Conservation (phyloP, 306 rosid genomes). For the Vigna nakashimae region DNA sequence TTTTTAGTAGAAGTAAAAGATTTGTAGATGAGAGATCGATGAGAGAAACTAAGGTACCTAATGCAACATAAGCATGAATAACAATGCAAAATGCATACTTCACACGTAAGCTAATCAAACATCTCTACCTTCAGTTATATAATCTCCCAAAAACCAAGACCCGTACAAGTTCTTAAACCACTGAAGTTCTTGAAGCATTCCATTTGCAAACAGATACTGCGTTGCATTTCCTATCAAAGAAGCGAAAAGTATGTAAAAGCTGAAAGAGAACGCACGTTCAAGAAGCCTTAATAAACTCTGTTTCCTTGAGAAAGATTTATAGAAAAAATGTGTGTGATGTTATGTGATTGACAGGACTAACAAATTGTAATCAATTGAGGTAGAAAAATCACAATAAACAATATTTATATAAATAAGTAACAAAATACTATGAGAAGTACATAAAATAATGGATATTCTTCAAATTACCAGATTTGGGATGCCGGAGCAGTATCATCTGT, state of each 20-base stretch:
- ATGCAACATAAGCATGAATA: slow-evolving; percentile 20
- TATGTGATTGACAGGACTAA: not conserved
- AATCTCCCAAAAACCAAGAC: slow-evolving; percentile 96
- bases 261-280: not conserved
- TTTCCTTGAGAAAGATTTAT: slow-evolving; percentile 19
- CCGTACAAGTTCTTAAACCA: slow-evolving; percentile 88
- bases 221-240: slow-evolving; percentile 63
- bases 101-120: slow-evolving; percentile 28
- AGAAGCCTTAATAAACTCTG: slow-evolving; percentile 30
- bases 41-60: not conserved
- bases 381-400: slow-evolving; percentile 8
- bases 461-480: slow-evolving; percentile 77
- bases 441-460: not conserved
- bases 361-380: slow-evolving; percentile 18
- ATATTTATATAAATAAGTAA: slow-evolving; percentile 22
- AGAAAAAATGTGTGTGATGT: not conserved
- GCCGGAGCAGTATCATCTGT: slow-evolving; percentile 65
- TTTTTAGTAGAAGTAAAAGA: slow-evolving; percentile 1
- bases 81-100: slow-evolving; percentile 8
- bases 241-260: slow-evolving; percentile 23
- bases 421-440: not conserved
- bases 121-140: slow-evolving; percentile 71
- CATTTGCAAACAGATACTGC: slow-evolving; percentile 70
- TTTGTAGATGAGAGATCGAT: slow-evolving; percentile 8
- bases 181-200: slow-evolving; percentile 78